phyloP scores from a whole-genome alignment of 2,329 filamentous ascomycete species.

The Aspergillus versicolor region DNA sequence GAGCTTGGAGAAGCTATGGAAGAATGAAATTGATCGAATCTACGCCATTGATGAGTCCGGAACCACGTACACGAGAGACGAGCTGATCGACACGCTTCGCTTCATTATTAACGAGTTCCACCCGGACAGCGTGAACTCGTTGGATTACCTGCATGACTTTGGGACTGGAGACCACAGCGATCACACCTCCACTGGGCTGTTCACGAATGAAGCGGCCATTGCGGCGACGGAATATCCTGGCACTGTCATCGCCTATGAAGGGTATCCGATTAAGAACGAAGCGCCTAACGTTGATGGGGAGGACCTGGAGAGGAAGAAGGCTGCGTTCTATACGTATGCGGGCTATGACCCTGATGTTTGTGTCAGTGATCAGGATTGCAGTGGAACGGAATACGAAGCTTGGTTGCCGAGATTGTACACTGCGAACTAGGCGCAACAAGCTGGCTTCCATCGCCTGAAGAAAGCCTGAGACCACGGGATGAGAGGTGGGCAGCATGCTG shows the following conservation, averaged over 20 bases:
- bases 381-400: slow-evolving; percentile 1
- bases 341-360: slow-evolving; percentile 5
- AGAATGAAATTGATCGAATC: not conserved
- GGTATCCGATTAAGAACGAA: slow-evolving; percentile 12
- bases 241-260: slow-evolving; percentile 9
- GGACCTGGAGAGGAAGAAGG: slow-evolving; percentile 7
- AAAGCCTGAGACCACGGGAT: too few relatives aligned
- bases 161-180: slow-evolving; percentile 15
- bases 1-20: slow-evolving; percentile 12
- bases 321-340: slow-evolving; percentile 12
- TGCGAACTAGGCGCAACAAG: not conserved
- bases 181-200: slow-evolving; percentile 6
- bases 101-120: slow-evolving; percentile 1
- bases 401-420: slow-evolving; percentile 5
- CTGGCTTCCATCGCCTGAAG: too few relatives aligned
- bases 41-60: not conserved
- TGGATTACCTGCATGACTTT: slow-evolving; percentile 9
- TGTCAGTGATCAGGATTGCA: not conserved
- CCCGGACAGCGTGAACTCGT: slow-evolving; percentile 5
- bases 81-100: slow-evolving; percentile 1
- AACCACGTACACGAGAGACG: slow-evolving; percentile 4
- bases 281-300: not conserved
- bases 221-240: not conserved
- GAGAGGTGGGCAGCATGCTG: too few relatives aligned
- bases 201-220: slow-evolving; percentile 3